phyloP scores from a whole-genome alignment of 257 asterid species.

The Nemophila menziesii region DNA sequence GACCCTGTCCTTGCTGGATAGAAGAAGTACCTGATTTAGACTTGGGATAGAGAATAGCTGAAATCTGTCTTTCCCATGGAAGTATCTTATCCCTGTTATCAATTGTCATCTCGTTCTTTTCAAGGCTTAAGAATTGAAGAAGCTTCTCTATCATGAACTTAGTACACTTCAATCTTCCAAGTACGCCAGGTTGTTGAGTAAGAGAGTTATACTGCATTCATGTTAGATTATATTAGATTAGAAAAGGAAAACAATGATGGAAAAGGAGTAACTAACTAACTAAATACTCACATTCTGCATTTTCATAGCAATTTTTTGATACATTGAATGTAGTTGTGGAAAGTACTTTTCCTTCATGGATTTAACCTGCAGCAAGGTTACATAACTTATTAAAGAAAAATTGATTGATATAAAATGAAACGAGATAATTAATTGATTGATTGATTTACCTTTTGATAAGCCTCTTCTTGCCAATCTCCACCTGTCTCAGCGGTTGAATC shows the following conservation, averaged over 20 bases:
- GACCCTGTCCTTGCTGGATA: slow-evolving; percentile 64
- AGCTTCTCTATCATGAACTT: slow-evolving; percentile 70
- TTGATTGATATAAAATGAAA: too few species aligned
- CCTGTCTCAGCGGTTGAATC: slow-evolving; percentile 84
- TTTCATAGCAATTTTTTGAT: slow-evolving; percentile 55
- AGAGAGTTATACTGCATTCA: slow-evolving; percentile 61
- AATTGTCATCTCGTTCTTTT: slow-evolving; percentile 48
- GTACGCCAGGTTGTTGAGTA: slow-evolving; percentile 80
- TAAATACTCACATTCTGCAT: slow-evolving; percentile 53
- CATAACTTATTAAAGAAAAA: too few species aligned
- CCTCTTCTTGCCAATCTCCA: slow-evolving; percentile 94
- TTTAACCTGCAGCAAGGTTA: slow-evolving; percentile 90
- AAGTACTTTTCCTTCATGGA: slow-evolving; percentile 65
- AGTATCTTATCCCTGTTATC: slow-evolving; percentile 55
- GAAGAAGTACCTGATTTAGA: slow-evolving; percentile 40
- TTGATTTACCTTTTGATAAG: slow-evolving; percentile 71
- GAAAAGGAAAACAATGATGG: slow-evolving; percentile 3
- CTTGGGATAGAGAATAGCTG: slow-evolving; percentile 49
- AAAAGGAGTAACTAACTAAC: not conserved
- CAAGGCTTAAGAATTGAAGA: slow-evolving; percentile 44
- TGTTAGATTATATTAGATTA: slow-evolving; percentile 8
- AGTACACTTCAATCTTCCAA: slow-evolving; percentile 58
- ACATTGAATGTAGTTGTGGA: slow-evolving; percentile 61
- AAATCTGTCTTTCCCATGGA: slow-evolving; percentile 65
- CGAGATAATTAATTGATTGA: too few species aligned